Evolutionary conservation across 345 rosid genomes (phyloP).

Genomic region (Dipteronia sinensis): DNA sequence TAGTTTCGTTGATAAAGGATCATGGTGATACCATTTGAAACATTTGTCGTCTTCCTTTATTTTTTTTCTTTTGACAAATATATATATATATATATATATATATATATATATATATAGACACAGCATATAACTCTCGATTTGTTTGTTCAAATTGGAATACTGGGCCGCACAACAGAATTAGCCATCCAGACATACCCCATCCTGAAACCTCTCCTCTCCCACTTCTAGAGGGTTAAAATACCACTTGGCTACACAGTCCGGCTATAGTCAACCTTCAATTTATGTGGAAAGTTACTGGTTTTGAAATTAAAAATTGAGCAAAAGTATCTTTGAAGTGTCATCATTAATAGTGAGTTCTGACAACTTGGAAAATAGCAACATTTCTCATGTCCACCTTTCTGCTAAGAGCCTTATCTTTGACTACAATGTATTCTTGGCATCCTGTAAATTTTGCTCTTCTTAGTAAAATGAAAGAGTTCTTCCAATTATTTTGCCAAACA

Average conservation of each 20-base stretch:
- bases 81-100: too few species aligned
- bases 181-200: background rate
- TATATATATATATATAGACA: too few species aligned
- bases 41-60: background rate
- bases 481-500: background rate
- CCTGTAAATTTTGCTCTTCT: background rate
- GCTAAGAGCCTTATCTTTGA: background rate
- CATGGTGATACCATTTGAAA: background rate
- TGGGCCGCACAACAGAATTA: background rate
- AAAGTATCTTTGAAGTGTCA: background rate
- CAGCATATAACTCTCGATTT: too few species aligned
- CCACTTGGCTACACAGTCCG: background rate
- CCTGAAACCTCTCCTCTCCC: background rate
- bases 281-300: background rate
- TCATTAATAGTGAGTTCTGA: background rate
- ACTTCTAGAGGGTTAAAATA: background rate
- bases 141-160: background rate
- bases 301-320: background rate
- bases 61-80: too few species aligned
- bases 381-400: background rate
- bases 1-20: background rate
- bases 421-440: background rate
- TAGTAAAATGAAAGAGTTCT: background rate
- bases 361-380: background rate
- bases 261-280: background rate